A percentile compares a stretch with the other conserved stretches of the same genome.
Evolutionary conservation across 257 asterid species (phyloP).

Genomic region (Nicotiana paniculata): DNA sequence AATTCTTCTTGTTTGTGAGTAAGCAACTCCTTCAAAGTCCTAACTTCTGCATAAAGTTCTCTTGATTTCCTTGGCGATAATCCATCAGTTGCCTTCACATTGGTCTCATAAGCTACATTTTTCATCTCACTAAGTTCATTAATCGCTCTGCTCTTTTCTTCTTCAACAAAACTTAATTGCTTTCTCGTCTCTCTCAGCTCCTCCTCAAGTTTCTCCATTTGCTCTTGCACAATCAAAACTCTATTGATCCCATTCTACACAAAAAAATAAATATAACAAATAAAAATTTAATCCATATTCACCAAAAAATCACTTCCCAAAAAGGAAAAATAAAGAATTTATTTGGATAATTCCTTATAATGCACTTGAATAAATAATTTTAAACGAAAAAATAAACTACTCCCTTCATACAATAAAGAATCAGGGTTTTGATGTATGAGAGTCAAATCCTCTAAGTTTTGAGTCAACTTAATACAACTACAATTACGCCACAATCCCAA

Average conservation of each 20-base stretch:
- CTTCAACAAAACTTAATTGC: constrained; percentile 15
- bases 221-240: constrained; percentile 34
- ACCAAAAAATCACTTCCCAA: not conserved
- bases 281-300: not conserved
- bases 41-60: constrained; percentile 13
- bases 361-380: not conserved
- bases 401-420: not conserved
- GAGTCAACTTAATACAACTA: not conserved
- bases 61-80: not conserved
- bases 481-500: not conserved
- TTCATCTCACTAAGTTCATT: constrained; percentile 31
- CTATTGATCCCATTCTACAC: constrained; percentile 29
- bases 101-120: constrained; percentile 14
- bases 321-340: not conserved
- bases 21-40: constrained; percentile 27
- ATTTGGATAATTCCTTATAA: not conserved
- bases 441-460: not conserved
- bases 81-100: not conserved
- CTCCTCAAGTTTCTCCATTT: constrained; percentile 41
- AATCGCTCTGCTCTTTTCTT: constrained; percentile 31
- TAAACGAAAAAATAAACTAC: not conserved
- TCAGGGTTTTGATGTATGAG: not conserved
- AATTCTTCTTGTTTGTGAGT: constrained; percentile 27
- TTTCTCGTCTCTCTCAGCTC: constrained; percentile 41
- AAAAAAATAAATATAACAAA: not conserved